Conservation (phyloP, 2,329 filamentous ascomycete species). For the Penicillium glabrum region DNA sequence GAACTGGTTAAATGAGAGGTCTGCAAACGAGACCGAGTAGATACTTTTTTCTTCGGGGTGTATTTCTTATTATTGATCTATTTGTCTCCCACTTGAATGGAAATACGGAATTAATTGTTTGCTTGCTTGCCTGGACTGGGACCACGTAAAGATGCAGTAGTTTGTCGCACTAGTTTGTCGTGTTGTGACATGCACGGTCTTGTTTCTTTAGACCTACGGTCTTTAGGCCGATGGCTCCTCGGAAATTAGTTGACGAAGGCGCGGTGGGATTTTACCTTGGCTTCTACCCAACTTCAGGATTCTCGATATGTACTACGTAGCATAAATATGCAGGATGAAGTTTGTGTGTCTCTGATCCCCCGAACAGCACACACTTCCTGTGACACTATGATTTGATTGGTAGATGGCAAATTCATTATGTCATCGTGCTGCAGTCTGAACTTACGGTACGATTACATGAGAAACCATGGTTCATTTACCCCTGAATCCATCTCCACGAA, state of each 20-base stretch:
- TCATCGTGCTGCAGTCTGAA: not conserved
- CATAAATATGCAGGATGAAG: not conserved
- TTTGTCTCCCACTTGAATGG: not conserved
- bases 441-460: not conserved
- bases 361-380: not conserved
- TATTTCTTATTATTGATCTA: conserved; percentile 14
- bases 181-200: not conserved
- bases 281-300: not conserved
- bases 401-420: not conserved
- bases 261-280: not conserved
- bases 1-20: not conserved
- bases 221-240: not conserved
- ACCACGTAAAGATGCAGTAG: not conserved
- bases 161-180: not conserved
- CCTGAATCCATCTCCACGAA: conserved; percentile 20
- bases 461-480: conserved; percentile 20
- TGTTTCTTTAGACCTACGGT: not conserved
- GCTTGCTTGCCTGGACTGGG: not conserved
- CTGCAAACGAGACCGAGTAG: not conserved
- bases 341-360: not conserved
- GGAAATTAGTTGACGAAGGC: not conserved
- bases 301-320: not conserved
- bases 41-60: conserved; percentile 10
- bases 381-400: not conserved
- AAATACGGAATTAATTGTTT: conserved; percentile 4